Evolutionary conservation across 352 stramenopile genomes (phyloP), one percentile per base, ranked within the genome.

Genomic region (Globisporangium cederbergense): DNA sequence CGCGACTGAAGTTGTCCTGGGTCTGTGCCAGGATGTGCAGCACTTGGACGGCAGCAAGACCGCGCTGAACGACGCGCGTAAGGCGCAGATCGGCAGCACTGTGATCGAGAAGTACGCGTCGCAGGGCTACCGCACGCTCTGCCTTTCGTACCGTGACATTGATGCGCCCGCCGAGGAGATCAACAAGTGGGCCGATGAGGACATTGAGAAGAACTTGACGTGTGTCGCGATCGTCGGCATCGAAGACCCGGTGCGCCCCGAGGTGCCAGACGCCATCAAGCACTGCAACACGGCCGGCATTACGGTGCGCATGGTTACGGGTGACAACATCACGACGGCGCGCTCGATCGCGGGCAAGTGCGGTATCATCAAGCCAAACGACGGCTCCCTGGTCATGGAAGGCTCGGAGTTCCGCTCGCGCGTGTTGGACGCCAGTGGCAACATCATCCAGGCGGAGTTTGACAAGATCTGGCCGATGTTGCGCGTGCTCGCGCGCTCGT

Each of bases 241-340:
- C 55, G 84, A 96, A 70, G 95, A 99, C 77, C 97, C 97, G 6
- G 81, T 98, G 45, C 83, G 96, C 9, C 68, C 76, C 0, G 90
- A 97, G 66, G 96, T 98, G n/a, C 84, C 90, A 40, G 73, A 90
- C 16, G 85, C 96, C 16, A 96, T 99, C n/a, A 70, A 72, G n/a
- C 81, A 79, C n/a, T 99, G 96, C 72, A 86, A 98, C 73, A 74
- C 71, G 16, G 95, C 95, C 2, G 97, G 96, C 22, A 94, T 98
- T 76, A 79, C 65, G 61, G 89, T 97, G 16, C 83, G 95, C 42
- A 97, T 98, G 85, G 83, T 98, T 2, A 98, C 93, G 3, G 92
- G 92, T 42, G 94, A 98, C 74, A 92, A 88, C 47, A 82, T 96
- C 49, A 77, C 92, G 58, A 98, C 95, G 10, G 93, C 94, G 22